Base-by-base conservation (phyloP, 2,329 filamentous ascomycete species). In the Leptodontidium sp. region DNA sequence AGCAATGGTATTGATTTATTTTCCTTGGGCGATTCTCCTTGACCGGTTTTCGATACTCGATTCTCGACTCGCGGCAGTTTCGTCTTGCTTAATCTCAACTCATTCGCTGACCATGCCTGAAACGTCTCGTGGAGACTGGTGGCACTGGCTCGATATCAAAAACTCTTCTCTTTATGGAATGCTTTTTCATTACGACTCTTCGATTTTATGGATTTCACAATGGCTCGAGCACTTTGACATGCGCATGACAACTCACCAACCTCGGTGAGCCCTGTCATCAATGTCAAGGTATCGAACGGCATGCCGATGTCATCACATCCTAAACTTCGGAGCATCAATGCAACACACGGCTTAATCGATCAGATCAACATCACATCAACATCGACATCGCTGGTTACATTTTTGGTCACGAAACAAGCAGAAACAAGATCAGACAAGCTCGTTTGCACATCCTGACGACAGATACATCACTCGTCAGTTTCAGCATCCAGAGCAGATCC, bases 221-320 rank as follows among this genome's bases (percentile, higher is more conserved):
- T 78, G 76, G 77, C 77, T 78, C 77, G 77, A 76, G 70, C 73
- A 74, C 75, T 77, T 74, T 65, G 69, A 74, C 69, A 73, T 75
- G 66, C 69, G 67, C 70, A 71, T 77, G 74, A 73, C 72, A 69
- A 73, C 74, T 75, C 72, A 70, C 70, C 32, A 35, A 4, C 9
- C 55, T 65, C 68, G 49, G 74, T 72, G 72, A 72, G 72, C 62
- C 67, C 67, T 58, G 70, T 74, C 70, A 67, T 68, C 72, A 63
- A 70, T 65, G 67, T 74, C 70, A 62, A 74, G 75, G 69, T 67
- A 75, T 78, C 77, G 77, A 78, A 79, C 76, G 77, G 77, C 77
- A 77, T 67, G 76, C 71, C 77, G 76, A 78, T 78, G 76, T 72
- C 72, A 77, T 73, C 47, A 75, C 72, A 75, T 76, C 69, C 68